phyloP scores from a whole-genome alignment of 257 asterid genomes.

The Solanum medicagineum region DNA sequence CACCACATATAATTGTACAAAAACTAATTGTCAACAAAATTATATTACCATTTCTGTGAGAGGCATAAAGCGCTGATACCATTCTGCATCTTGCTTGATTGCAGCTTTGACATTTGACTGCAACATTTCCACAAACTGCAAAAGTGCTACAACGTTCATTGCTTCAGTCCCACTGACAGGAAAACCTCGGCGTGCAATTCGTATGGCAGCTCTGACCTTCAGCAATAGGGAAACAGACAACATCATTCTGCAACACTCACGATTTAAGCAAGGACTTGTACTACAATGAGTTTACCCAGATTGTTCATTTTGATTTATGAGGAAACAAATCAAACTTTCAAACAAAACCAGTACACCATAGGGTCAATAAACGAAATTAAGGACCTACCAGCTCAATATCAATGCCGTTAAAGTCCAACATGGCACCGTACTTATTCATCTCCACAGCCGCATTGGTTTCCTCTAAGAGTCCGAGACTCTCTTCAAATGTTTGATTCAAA shows the following conservation, averaged over 20 bases:
- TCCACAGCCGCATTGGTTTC: constrained; percentile 89
- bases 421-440: constrained; percentile 82
- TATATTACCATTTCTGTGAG: constrained; percentile 58
- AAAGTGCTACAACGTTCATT: constrained; percentile 40
- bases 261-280: neutral
- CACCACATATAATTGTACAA: neutral
- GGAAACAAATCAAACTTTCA: neutral
- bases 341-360: neutral
- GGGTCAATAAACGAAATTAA: neutral
- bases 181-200: constrained; percentile 45
- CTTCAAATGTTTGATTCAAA: constrained; percentile 40
- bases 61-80: constrained; percentile 76
- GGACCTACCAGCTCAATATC: constrained; percentile 49
- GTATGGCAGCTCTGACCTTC: constrained; percentile 70
- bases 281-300: neutral
- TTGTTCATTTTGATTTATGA: neutral
- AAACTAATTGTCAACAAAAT: neutral
- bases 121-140: constrained; percentile 54
- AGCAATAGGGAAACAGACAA: neutral
- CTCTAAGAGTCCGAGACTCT: constrained; percentile 47
- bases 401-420: constrained; percentile 63
- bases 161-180: constrained; percentile 78
- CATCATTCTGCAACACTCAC: neutral
- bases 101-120: constrained; percentile 75
- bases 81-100: constrained; percentile 59